Base-by-base conservation (phyloP, 345 rosid genomes). In the Populus nigra region DNA sequence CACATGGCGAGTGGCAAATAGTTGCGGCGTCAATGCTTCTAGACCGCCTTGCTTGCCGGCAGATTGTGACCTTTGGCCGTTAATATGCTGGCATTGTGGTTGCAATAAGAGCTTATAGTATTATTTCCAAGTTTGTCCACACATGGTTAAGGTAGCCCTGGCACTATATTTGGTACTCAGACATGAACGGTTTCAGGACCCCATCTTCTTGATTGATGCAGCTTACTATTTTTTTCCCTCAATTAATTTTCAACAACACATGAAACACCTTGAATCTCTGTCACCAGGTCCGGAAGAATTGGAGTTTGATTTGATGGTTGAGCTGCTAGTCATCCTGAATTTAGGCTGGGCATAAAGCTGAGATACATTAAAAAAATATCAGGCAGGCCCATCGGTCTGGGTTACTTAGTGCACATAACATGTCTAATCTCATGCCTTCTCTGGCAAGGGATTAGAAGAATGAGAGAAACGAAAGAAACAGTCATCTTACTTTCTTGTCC, bases 41-140 rank as follows among this genome's bases (percentile, higher is more conserved):
- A 50, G 74, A 74, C 69, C 31, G 72, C 70, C 68, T 71, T 38
- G 67, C 57, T 41, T 59, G 71, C 75, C 69, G 80, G 80, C 71
- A 59, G 74, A 68, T 47, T 43, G 45, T 68, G 84, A 76, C 77
- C 4, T 12, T 23, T 41, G 73, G 83, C 77, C 83, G 79, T 72
- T 57, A 47, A 73, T 18, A 31, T 73, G 75, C 76, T 63, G 75
- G 78, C 71, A 38, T 49, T 38, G 11, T 17, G 79, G 61, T 71
- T 65, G 63, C 55, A 71, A 13, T 0, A 70, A 15, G 8, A 27
- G 29, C 8, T 67, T 53, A 71, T 23, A 16, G 36, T 73, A 78
- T 65, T 39, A 27, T 29, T 43, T 61, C 23, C 7, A 69, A 62
- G 29, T 41, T 50, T 22, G 45, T 55, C 55, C 53, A 76, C 17